Evolutionary conservation across 1,284 basidiomycete genomes (phyloP).

Genomic region (Fereydounia khargensis): DNA sequence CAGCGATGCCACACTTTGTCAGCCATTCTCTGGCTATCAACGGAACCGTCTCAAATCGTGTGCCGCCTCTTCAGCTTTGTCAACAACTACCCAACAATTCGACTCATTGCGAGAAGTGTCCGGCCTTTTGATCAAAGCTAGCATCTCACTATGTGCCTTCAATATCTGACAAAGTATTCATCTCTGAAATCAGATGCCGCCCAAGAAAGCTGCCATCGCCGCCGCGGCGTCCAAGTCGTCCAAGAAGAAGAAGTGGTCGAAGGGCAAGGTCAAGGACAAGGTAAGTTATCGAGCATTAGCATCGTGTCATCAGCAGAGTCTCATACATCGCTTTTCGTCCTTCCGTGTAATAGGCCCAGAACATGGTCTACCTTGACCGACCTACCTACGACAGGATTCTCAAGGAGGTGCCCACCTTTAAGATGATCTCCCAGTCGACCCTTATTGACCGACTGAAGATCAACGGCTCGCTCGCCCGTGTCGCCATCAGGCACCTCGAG

Average conservation of each 20-base stretch:
- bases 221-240: conserved; percentile 58
- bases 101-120: too few species aligned
- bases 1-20: too few species aligned
- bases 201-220: conserved; percentile 57
- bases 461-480: conserved; percentile 89
- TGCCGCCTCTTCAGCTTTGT: too few species aligned
- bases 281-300: conserved; percentile 58
- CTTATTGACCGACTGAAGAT: conserved; percentile 97
- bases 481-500: conserved; percentile 90
- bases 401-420: conserved; percentile 99
- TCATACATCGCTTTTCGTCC: not conserved
- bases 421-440: conserved; percentile 84
- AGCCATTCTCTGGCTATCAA: too few species aligned
- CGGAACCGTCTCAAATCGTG: too few species aligned
- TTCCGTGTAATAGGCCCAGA: conserved; percentile 61
- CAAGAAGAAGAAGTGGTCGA: conserved; percentile 99
- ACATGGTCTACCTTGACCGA: conserved; percentile 75
- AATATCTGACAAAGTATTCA: too few species aligned
- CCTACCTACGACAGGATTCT: conserved; percentile 87
- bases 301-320: not conserved
- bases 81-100: too few species aligned
- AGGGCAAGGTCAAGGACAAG: conserved; percentile 99
- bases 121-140: too few species aligned
- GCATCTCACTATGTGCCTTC: too few species aligned
- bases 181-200: conserved; percentile 55